Conservation (phyloP, 2,329 filamentous ascomycete genomes). For the Verticillium isaacii region DNA sequence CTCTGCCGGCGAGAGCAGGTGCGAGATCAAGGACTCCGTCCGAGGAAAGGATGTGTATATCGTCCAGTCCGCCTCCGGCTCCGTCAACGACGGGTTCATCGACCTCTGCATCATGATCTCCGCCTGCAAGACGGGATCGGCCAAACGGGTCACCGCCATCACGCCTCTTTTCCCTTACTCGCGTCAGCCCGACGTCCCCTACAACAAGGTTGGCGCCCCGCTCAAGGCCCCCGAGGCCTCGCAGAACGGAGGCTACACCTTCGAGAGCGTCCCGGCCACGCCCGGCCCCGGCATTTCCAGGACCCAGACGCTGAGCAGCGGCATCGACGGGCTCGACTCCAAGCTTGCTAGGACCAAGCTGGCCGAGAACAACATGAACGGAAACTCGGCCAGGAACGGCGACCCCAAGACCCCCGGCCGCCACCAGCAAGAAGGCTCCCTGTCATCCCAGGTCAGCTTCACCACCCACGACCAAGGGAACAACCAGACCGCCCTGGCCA, state of each 20-base stretch:
- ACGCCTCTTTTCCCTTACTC: slow-evolving; percentile 91
- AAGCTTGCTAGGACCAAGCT: slow-evolving; percentile 65
- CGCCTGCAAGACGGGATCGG: slow-evolving; percentile 93
- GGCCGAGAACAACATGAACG: slow-evolving; percentile 35
- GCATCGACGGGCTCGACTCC: slow-evolving; percentile 64
- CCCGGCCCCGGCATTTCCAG: slow-evolving; percentile 69
- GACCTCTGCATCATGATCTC: slow-evolving; percentile 97
- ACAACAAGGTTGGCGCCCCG: slow-evolving; percentile 91
- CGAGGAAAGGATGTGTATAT: slow-evolving; percentile 99
- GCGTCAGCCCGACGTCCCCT: slow-evolving; percentile 90
- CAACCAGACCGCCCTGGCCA: slow-evolving; percentile 50
- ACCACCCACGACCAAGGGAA: slow-evolving; percentile 53
- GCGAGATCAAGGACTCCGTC: slow-evolving; percentile 94
- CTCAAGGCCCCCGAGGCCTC: slow-evolving; percentile 59
- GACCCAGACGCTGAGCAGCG: slow-evolving; percentile 61
- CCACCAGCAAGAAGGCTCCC: slow-evolving; percentile 27
- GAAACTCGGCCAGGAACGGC: slow-evolving; percentile 17
- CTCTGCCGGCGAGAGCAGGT: slow-evolving; percentile 88
- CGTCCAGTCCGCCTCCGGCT: slow-evolving; percentile 87
- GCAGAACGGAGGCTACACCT: slow-evolving; percentile 65
- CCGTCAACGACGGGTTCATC: slow-evolving; percentile 94
- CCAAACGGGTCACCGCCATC: slow-evolving; percentile 87
- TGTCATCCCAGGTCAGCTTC: slow-evolving; percentile 43
- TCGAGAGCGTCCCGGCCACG: slow-evolving; percentile 87
- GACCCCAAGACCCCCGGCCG: slow-evolving; percentile 27